These are phyloP conservation scores for Malania oleifera DNA, from an alignment of 164 flowering plant species.

Conservation along the genomic window DNA sequence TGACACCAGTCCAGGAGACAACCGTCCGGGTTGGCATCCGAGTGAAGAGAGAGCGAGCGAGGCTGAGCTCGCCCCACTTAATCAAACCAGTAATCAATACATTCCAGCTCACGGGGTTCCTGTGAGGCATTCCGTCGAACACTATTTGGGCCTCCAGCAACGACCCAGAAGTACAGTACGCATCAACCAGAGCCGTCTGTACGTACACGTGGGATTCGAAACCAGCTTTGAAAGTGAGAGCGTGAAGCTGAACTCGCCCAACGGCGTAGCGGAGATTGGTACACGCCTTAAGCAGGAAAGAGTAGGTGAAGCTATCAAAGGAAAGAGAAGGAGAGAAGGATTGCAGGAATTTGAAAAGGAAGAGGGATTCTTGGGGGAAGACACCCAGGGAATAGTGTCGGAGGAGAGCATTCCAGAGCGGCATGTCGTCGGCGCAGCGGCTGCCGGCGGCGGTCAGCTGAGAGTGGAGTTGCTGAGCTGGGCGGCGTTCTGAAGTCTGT, in stretches of 20 bases:
- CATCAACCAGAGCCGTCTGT: slow-evolving; percentile 24
- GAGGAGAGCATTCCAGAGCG: slow-evolving; percentile 23
- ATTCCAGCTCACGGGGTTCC: slow-evolving; percentile 57
- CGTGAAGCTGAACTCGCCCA: slow-evolving; percentile 25
- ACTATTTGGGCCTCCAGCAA: slow-evolving; percentile 26
- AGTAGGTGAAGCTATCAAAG: slow-evolving; percentile 29
- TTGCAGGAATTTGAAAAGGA: slow-evolving; percentile 20
- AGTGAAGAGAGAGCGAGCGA: slow-evolving; percentile 40
- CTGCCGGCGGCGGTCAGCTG: slow-evolving; percentile 19
- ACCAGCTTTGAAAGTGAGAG: slow-evolving; percentile 24
- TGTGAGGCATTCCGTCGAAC: slow-evolving; percentile 57
- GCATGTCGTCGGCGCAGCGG: slow-evolving; percentile 1
- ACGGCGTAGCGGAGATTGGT: slow-evolving; percentile 1
- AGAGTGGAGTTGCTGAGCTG: slow-evolving; percentile 27
- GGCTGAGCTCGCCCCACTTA: slow-evolving; percentile 39
- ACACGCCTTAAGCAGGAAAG: slow-evolving; percentile 26
- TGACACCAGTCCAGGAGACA: slow-evolving; percentile 57
- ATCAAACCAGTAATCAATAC: slow-evolving; percentile 50
- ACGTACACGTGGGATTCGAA: slow-evolving; percentile 31
- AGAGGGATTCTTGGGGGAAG: slow-evolving; percentile 22
- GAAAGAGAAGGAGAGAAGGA: neutral
- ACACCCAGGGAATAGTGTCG: slow-evolving; percentile 17
- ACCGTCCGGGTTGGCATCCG: slow-evolving; percentile 45
- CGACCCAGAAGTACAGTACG: slow-evolving; percentile 21
- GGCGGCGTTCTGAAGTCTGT: slow-evolving; percentile 10